Percentiles rank a stretch among this genome's conserved stretches.
Evolutionary conservation across 768 basidiomycete species (phyloP).

Genomic region (Collybia mongolica): DNA sequence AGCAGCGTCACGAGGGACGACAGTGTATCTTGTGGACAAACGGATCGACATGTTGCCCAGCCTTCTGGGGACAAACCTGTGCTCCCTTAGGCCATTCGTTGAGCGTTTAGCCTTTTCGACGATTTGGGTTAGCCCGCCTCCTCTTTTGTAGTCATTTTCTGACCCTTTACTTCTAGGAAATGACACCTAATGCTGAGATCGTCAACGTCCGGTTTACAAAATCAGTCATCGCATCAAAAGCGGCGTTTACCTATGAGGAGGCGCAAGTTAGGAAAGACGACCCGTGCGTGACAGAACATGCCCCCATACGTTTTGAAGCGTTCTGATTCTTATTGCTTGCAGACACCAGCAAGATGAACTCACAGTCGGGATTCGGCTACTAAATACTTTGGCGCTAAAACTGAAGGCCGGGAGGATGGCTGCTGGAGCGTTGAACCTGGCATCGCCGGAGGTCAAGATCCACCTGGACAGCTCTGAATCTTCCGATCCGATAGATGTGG

Average conservation of each 20-base stretch:
- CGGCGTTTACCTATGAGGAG: constrained; percentile 95
- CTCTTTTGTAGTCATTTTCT: constrained; percentile 2
- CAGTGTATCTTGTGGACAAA: constrained; percentile 97
- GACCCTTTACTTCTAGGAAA: constrained; percentile 57
- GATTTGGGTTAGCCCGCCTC: constrained; percentile 73
- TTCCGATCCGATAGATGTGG: constrained; percentile 94
- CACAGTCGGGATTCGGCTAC: constrained; percentile 81
- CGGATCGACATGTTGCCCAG: constrained; percentile 98
- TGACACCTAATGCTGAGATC: constrained; percentile 86
- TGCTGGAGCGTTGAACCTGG: constrained; percentile 96
- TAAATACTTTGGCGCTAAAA: constrained; percentile 84
- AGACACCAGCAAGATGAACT: constrained; percentile 80
- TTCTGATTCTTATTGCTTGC: constrained; percentile 1
- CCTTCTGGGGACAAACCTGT: constrained; percentile 92
- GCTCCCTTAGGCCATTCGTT: constrained; percentile 88
- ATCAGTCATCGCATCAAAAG: constrained; percentile 95
- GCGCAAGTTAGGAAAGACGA: constrained; percentile 95
- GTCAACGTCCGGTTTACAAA: constrained; percentile 90
- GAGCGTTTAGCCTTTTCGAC: constrained; percentile 94
- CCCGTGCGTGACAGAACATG: constrained; percentile 48
- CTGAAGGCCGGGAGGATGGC: constrained; percentile 85
- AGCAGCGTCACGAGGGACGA: constrained; percentile 93
- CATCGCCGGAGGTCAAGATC: constrained; percentile 98
- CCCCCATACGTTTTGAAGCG: neutral
- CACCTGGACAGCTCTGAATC: constrained; percentile 91